Evolutionary conservation across 1,139 yeast genomes (phyloP).

Genomic region (Blastobotrys illinoisensis): DNA sequence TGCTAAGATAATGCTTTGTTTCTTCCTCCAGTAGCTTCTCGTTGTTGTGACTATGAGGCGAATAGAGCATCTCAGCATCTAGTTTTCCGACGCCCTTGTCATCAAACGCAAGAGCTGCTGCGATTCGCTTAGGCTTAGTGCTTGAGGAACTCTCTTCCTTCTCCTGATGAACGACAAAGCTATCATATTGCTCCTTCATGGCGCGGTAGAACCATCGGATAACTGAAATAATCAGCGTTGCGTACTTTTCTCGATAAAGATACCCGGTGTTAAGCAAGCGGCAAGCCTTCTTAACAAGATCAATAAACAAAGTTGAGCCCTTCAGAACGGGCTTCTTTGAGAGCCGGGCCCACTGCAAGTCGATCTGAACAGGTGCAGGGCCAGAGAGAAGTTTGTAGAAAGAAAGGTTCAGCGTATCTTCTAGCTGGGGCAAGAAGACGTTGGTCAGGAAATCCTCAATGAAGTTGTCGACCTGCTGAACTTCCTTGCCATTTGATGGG

Average conservation of each 20-base stretch:
- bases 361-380: slow-evolving; percentile 23
- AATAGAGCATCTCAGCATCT: slow-evolving; percentile 9
- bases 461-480: slow-evolving; percentile 36
- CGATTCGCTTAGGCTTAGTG: slow-evolving; percentile 8
- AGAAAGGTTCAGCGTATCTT: slow-evolving; percentile 45
- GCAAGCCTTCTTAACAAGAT: slow-evolving; percentile 28
- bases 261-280: slow-evolving; percentile 32
- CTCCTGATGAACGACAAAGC: slow-evolving; percentile 17
- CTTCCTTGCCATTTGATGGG: slow-evolving; percentile 22
- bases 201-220: slow-evolving; percentile 22
- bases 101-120: slow-evolving; percentile 7
- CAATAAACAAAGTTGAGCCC: slow-evolving; percentile 26
- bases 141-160: slow-evolving; percentile 12
- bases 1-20: slow-evolving; percentile 12
- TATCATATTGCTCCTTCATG: slow-evolving; percentile 17
- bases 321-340: slow-evolving; percentile 33
- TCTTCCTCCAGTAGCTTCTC: slow-evolving; percentile 17
- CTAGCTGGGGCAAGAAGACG: slow-evolving; percentile 60
- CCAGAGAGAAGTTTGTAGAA: slow-evolving; percentile 31
- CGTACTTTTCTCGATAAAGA: slow-evolving; percentile 33
- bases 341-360: slow-evolving; percentile 27
- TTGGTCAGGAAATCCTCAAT: slow-evolving; percentile 60
- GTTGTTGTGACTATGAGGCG: slow-evolving; percentile 8
- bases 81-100: not conserved
- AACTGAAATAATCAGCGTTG: slow-evolving; percentile 27